Base-by-base conservation (phyloP, 306 rosid genomes). In the Spatholobus suberectus region DNA sequence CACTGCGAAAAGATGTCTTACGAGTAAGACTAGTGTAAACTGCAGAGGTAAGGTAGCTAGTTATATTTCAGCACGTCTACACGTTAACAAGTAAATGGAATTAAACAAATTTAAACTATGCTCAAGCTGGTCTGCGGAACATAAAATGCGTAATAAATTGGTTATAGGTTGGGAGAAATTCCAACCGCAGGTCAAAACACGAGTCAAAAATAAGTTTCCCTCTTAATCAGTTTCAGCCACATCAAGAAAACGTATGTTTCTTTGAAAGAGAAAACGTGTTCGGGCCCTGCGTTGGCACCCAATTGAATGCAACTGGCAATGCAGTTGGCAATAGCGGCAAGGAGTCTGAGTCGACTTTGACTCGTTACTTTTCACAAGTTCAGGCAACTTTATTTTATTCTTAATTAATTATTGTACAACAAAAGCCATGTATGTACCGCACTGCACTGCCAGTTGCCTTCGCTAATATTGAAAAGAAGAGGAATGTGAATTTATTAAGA, bases 11-110 rank as follows among this genome's bases (percentile, higher is more conserved):
- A 88, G 79, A 84, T 96, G 97, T 86, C 94, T 92, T 77, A 91
- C 89, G 2, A 96, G 94, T 81, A 96, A 83, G 49, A 89, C 72
- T 44, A 91, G 26, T 23, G 95, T 92, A 65, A 96, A 81, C 99
- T 96, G 94, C 94, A 83, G 70, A 57, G 65, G 43, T 29, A 14
- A 76, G 40, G 57, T 18, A 46, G 6, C 62, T 23, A 9, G 82
- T 49, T 81, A 83, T 27, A 44, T 76, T 66, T 38, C 44, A 44
- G 44, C 35, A 72, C 58, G 70, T 73, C 67, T 13, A 27, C 23
- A 37, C 44, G 49, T 43, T 11, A 17, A 18, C 66, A 49, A 27
- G 20, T 11, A 5, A 43, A 49, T 38, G 18, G 66, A 24, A 24
- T 77, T n/a, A 29, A 46, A 47, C 41, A 5, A 43, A 13, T 61